phyloP scores from a whole-genome alignment of 805 yeast species.

The Barnettozyma vustinii region DNA sequence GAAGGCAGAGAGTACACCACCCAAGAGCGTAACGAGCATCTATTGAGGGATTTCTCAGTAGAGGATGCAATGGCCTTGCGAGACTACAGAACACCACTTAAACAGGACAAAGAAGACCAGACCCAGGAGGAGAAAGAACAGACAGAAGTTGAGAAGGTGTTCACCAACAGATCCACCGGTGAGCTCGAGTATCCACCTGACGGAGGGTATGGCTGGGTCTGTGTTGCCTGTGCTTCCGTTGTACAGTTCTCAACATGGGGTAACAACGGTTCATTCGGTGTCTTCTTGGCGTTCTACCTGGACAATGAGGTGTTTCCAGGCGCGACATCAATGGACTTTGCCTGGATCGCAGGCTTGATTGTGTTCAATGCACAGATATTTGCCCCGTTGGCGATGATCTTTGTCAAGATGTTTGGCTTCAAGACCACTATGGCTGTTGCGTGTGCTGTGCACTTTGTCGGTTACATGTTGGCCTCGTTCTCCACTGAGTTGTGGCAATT shows the following conservation, averaged over 20 bases:
- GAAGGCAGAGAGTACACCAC: constrained; percentile 2
- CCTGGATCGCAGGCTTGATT: constrained; percentile 63
- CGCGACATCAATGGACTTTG: constrained; percentile 53
- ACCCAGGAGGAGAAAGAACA: background rate
- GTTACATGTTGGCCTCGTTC: constrained; percentile 55
- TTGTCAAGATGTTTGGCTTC: constrained; percentile 46
- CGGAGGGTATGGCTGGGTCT: constrained; percentile 68
- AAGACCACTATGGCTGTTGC: constrained; percentile 46
- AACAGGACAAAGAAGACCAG: background rate
- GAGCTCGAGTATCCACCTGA: constrained; percentile 44
- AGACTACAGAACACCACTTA: background rate
- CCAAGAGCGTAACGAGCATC: constrained; percentile 9
- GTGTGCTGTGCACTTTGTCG: constrained; percentile 43
- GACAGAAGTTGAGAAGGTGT: constrained; percentile 26
- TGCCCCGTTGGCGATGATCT: constrained; percentile 50
- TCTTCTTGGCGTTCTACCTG: constrained; percentile 54
- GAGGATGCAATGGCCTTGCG: constrained; percentile 5
- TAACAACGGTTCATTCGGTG: constrained; percentile 51
- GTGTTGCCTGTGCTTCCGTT: constrained; percentile 43
- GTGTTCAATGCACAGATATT: constrained; percentile 50
- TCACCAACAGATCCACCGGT: constrained; percentile 32
- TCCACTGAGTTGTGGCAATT: constrained; percentile 59
- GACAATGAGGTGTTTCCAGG: constrained; percentile 46
- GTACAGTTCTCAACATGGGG: constrained; percentile 69
- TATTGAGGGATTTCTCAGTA: constrained; percentile 10